Evolutionary conservation across 2,329 filamentous ascomycete species (phyloP), one percentile per base, ranked within the genome.

Genomic region (Sporothrix dimorphospora): DNA sequence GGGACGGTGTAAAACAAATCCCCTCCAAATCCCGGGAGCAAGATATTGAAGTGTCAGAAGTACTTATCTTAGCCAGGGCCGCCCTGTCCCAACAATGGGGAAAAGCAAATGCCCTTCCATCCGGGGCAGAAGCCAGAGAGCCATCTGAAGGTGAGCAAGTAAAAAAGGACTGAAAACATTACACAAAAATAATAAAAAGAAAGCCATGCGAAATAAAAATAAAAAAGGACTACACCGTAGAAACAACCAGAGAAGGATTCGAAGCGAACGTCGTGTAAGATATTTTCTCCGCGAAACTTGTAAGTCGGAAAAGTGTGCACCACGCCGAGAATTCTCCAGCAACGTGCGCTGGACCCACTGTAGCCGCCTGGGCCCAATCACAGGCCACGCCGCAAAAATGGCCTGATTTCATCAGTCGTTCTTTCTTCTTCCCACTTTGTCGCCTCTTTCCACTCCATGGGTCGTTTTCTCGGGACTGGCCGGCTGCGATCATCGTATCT

Each of bases 381-480:
- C 34, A 55, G 21, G 45, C 19, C 49, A 34, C 67, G n/a, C 42
- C 57, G 38, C 16, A 34, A 67, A 63, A 72, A 69, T 73, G 72
- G 72, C 68, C 72, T 73, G 72, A 73, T 72, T 49, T 63, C 12
- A 61, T 70, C 57, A 61, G 45, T 57, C 69, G 72, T 63, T 68
- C 38, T 71, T 55, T 45, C n/a, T 30, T 61, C 61, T 51, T 69
- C 40, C 68, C 71, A 72, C 59, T 72, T 66, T 72, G 30, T 69
- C 47, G 16, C 40, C 51, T 45, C 47, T 57, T 69, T 57, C 45
- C 65, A 14, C 34, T 38, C 40, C 34, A 72, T 73, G 70, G 72
- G 66, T 30, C 70, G 72, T 73, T 73, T 72, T 53, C 16, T 73
- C 72, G 72, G 72, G 47, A 45, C 55, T 61, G 70, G 27, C 72